phyloP scores from a whole-genome alignment of 768 basidiomycete genomes.

The Gloeopeniophorella convolvens region DNA sequence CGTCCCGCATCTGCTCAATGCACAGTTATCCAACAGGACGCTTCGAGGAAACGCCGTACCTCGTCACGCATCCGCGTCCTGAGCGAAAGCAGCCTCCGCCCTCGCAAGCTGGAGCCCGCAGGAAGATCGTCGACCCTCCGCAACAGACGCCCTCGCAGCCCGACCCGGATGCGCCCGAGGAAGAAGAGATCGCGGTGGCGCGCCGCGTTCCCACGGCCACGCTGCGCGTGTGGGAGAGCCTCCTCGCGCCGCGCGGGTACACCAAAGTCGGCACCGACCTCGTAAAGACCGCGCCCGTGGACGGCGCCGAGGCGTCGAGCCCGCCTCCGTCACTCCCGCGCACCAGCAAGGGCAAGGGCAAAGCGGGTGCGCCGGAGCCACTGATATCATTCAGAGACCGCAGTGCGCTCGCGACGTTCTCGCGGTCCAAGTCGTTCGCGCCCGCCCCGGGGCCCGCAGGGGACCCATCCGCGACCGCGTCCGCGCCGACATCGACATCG shows the following conservation, averaged over 20 bases:
- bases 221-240: conserved; percentile 62
- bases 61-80: conserved; percentile 17
- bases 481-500: too few species aligned
- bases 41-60: conserved; percentile 17
- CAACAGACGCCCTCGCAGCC: neutral
- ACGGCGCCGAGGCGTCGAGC: neutral
- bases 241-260: conserved; percentile 64
- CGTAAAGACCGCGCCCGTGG: conserved; percentile 30
- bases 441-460: conserved; percentile 25
- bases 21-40: conserved; percentile 13
- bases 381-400: conserved; percentile 3
- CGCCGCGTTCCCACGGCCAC: conserved; percentile 57
- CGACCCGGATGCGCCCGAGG: conserved; percentile 26
- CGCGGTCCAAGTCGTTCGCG: conserved; percentile 61
- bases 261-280: conserved; percentile 52
- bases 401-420: conserved; percentile 51
- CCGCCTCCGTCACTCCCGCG: conserved; percentile 1
- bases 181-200: conserved; percentile 52
- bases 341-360: neutral
- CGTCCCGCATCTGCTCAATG: too few species aligned
- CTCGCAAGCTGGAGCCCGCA: too few species aligned
- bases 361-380: conserved; percentile 1
- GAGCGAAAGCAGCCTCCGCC: conserved; percentile 7
- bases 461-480: conserved; percentile 8
- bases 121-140: too few species aligned